Evolutionary conservation across 2,329 filamentous ascomycete species (phyloP), one percentile per base, ranked within the genome.

Genomic region (Atkinsonella hypoxylon): DNA sequence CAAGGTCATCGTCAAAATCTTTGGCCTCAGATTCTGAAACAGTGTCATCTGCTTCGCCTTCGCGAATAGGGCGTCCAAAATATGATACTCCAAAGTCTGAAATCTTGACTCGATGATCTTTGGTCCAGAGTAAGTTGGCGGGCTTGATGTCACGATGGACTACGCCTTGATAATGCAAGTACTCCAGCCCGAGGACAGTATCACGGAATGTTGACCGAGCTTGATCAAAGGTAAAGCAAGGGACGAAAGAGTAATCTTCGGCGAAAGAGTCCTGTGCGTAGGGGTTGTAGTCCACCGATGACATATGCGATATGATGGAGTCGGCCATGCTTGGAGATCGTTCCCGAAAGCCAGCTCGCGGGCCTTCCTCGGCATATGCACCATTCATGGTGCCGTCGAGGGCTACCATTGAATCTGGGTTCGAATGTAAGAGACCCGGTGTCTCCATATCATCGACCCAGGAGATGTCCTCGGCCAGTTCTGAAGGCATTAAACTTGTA

Each of bases 51-150:
- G 82, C 78, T 59, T 94, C 88, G 49, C 86, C 87, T 45, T 95
- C 88, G 39, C 87, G 79, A 52, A 90, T 86, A 1, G 89, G 89
- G 47, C 89, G 82, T 30, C 93, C 93, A 55, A 98, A 88, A 66
- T 97, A 98, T 1, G 93, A 98, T 1, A 98, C 93, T 32, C 93
- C 93, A 70, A 98, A 98, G 63, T 98, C 93, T 5, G 93, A 97
- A 54, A 98, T 98, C 73, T 98, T 98, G 62, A 96, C 88, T 13
- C 85, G 82, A 58, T 90, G 83, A 56, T 89, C 85, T 59, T 74
- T 82, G 47, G 89, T 94, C 73, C 91, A 89, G 7, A 98, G 75
- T 7, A 98, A 76, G 64, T 97, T 97, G 38, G 91, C 90, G 1
- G 87, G 87, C 63, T 90, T 91, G 66, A 91, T 90, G 61, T 91